Evolutionary conservation across 2,329 filamentous ascomycete species (phyloP).

Genomic region (Pseudocercospora fuligena): DNA sequence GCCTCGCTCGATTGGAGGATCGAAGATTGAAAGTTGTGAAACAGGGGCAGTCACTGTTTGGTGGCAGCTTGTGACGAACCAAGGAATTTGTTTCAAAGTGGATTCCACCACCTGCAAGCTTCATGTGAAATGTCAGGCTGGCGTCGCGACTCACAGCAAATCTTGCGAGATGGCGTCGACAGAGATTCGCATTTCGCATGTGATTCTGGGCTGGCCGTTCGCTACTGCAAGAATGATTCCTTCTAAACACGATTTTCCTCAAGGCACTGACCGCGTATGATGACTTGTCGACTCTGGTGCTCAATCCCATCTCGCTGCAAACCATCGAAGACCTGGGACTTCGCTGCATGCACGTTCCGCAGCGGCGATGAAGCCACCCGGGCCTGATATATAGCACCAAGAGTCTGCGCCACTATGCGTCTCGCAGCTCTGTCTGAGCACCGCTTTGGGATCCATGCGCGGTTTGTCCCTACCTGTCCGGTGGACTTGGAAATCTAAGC

Average conservation of each 20-base stretch:
- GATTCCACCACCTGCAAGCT: no score
- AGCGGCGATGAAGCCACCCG: slow-evolving; percentile 17
- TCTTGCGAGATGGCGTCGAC: no score
- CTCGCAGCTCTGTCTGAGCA: slow-evolving; percentile 12
- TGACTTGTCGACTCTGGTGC: no score
- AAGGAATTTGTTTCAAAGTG: no score
- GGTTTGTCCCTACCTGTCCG: slow-evolving; percentile 14
- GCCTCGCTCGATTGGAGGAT: neutral
- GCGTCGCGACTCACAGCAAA: no score
- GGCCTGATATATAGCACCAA: slow-evolving; percentile 26
- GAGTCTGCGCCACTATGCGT: neutral
- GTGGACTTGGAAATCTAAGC: slow-evolving; percentile 20
- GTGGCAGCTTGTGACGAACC: no score
- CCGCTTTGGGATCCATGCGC: slow-evolving; percentile 14
- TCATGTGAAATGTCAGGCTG: no score
- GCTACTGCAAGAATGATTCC: no score
- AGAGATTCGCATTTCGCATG: no score
- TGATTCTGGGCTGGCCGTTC: no score
- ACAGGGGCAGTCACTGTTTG: neutral
- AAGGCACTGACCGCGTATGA: no score
- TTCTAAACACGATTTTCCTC: no score
- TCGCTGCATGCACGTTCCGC: slow-evolving; percentile 17
- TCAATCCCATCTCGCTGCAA: slow-evolving; percentile 22
- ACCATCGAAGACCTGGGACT: slow-evolving; percentile 17
- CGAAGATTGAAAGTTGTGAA: neutral